phyloP scores from a whole-genome alignment of 176 grass and related monocot species.

The Musa troglodytarum region DNA sequence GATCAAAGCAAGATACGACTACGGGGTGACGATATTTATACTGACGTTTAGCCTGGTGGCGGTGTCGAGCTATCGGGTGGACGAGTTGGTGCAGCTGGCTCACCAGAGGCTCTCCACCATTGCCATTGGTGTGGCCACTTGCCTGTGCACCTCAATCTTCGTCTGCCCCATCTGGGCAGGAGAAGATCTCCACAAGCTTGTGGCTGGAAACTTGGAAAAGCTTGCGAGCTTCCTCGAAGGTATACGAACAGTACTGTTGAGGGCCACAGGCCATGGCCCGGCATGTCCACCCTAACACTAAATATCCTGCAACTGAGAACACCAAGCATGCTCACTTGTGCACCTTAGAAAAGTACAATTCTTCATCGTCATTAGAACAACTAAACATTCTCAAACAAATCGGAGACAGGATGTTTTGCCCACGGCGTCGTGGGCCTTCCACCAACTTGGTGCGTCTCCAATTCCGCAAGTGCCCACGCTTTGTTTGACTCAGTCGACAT shows the following conservation, averaged over 20 bases:
- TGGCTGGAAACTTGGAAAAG: slow-evolving; percentile 53
- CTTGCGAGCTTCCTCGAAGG: slow-evolving; percentile 70
- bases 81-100: slow-evolving; percentile 56
- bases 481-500: too few species aligned
- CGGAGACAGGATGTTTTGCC: neutral
- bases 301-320: too few species aligned
- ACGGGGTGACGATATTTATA: slow-evolving; percentile 92
- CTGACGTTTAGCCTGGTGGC: slow-evolving; percentile 93
- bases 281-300: too few species aligned
- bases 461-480: neutral
- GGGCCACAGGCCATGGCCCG: neutral
- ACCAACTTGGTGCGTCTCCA: neutral
- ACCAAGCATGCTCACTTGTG: too few species aligned
- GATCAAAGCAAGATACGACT: slow-evolving; percentile 90
- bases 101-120: slow-evolving; percentile 83
- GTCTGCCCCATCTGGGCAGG: slow-evolving; percentile 82
- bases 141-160: slow-evolving; percentile 59
- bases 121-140: slow-evolving; percentile 59
- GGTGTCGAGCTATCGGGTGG: slow-evolving; percentile 80
- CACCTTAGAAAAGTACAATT: too few species aligned
- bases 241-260: neutral
- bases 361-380: neutral
- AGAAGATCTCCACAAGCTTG: slow-evolving; percentile 70
- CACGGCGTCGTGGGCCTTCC: neutral
- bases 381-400: neutral